phyloP scores from a whole-genome alignment of 2,329 filamentous ascomycete genomes.

The Alternaria tenuissima region DNA sequence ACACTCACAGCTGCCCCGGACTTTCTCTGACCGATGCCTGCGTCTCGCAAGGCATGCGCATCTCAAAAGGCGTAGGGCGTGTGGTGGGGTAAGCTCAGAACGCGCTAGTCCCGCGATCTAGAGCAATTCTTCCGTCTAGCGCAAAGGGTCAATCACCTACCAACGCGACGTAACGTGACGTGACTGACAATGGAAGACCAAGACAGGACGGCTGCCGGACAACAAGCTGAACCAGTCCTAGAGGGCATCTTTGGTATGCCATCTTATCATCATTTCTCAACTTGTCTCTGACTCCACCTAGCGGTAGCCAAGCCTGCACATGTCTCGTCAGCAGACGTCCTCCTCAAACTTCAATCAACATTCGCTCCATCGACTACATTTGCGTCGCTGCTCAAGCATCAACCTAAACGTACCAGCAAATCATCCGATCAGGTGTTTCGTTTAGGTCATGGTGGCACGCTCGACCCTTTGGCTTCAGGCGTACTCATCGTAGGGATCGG shows the following conservation, averaged over 20 bases:
- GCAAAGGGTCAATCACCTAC: background rate
- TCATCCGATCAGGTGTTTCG: slow-evolving; percentile 33
- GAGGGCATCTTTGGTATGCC: slow-evolving; percentile 37
- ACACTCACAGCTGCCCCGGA: background rate
- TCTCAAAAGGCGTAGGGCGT: slow-evolving; percentile 18
- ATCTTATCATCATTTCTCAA: too few relatives aligned
- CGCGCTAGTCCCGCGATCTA: slow-evolving; percentile 7
- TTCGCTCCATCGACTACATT: slow-evolving; percentile 32
- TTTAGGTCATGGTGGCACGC: slow-evolving; percentile 43
- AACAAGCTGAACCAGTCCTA: slow-evolving; percentile 14
- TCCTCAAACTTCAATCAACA: slow-evolving; percentile 32
- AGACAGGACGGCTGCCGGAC: background rate
- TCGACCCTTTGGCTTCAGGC: slow-evolving; percentile 42
- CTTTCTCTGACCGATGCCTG: background rate
- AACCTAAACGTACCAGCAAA: slow-evolving; percentile 34
- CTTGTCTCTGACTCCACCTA: slow-evolving; percentile 5
- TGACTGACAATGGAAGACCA: slow-evolving; percentile 6
- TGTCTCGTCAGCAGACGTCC: slow-evolving; percentile 34
- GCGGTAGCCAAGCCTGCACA: slow-evolving; percentile 35
- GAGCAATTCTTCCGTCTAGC: slow-evolving; percentile 7
- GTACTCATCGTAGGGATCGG: slow-evolving; percentile 44
- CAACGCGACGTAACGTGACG: slow-evolving; percentile 6
- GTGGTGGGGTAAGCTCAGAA: background rate
- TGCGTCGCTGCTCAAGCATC: slow-evolving; percentile 21
- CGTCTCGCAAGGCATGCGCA: background rate